A percentile compares a stretch with the other conserved stretches of the same genome.
Evolutionary conservation across 345 rosid species (phyloP).

Genomic region (Eutrema yunnanense): DNA sequence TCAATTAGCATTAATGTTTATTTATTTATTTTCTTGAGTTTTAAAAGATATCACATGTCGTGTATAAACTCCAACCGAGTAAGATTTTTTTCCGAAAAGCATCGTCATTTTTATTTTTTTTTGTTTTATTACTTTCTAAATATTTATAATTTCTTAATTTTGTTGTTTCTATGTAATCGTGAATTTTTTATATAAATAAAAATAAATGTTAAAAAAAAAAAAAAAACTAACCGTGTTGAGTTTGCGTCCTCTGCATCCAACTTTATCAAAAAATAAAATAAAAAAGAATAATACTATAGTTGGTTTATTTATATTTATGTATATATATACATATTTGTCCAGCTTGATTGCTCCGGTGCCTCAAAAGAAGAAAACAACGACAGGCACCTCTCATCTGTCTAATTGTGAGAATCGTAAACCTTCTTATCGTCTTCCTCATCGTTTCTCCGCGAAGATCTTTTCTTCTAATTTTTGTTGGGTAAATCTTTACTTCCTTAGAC

Average conservation of each 20-base stretch:
- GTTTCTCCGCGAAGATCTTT: neutral
- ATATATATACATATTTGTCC: constrained; percentile 2
- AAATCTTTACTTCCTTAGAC: neutral
- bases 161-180: too few species aligned
- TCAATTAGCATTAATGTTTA: neutral
- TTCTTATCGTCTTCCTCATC: constrained; percentile 20
- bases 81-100: too few species aligned
- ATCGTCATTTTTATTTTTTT: too few species aligned
- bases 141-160: too few species aligned
- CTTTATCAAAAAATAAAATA: neutral
- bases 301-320: neutral
- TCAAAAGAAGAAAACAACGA: neutral
- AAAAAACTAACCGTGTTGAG: constrained; percentile 6
- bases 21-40: neutral
- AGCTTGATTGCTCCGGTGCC: constrained; percentile 21
- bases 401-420: constrained; percentile 6
- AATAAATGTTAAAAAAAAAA: too few species aligned
- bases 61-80: too few species aligned
- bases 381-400: neutral
- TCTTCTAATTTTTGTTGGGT: constrained; percentile 5
- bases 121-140: too few species aligned
- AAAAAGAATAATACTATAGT: neutral
- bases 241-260: neutral
- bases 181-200: too few species aligned
- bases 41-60: too few species aligned